Percentiles rank a stretch among this genome's conserved stretches.
phyloP scores from a whole-genome alignment of 352 stramenopile species.

The Aphanomyces astaci region DNA sequence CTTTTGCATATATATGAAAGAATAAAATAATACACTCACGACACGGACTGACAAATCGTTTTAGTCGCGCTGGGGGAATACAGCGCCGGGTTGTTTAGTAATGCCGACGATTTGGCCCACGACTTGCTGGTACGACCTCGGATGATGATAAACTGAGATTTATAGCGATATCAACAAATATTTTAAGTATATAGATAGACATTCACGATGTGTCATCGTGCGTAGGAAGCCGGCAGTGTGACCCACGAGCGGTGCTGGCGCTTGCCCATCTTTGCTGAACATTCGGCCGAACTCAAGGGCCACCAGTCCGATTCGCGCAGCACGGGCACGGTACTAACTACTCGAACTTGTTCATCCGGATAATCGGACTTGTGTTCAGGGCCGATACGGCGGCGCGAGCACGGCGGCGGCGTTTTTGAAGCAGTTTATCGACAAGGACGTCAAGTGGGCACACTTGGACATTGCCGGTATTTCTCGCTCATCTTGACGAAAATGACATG shows the following conservation, averaged over 20 bases:
- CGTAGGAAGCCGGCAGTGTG: conserved; percentile 40
- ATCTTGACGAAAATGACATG: neutral
- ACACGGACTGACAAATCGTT: too few relatives aligned
- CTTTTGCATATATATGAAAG: too few relatives aligned
- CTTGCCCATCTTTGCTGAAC: conserved; percentile 81
- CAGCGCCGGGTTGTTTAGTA: conserved; percentile 88
- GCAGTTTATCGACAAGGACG: conserved; percentile 80
- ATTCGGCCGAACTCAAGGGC: conserved; percentile 74
- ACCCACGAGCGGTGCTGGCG: conserved; percentile 84
- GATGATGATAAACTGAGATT: too few relatives aligned
- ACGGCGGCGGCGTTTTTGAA: conserved; percentile 84
- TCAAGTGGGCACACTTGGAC: conserved; percentile 86
- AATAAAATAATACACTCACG: too few relatives aligned
- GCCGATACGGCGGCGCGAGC: conserved; percentile 69
- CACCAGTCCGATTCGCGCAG: conserved; percentile 73
- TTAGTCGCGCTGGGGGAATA: conserved; percentile 83
- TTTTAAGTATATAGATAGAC: too few relatives aligned
- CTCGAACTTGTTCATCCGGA: conserved; percentile 5
- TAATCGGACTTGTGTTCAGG: conserved; percentile 21
- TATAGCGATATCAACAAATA: too few relatives aligned
- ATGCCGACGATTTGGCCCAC: conserved; percentile 77
- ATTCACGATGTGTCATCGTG: neutral
- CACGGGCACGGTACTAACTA: conserved; percentile 37
- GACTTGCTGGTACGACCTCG: conserved; percentile 40
- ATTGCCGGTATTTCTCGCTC: conserved; percentile 46